A percentile compares a stretch with the other conserved stretches of the same genome.
phyloP scores from a whole-genome alignment of 495 filamentous ascomycete species.

The Aspergillus heteromorphus region DNA sequence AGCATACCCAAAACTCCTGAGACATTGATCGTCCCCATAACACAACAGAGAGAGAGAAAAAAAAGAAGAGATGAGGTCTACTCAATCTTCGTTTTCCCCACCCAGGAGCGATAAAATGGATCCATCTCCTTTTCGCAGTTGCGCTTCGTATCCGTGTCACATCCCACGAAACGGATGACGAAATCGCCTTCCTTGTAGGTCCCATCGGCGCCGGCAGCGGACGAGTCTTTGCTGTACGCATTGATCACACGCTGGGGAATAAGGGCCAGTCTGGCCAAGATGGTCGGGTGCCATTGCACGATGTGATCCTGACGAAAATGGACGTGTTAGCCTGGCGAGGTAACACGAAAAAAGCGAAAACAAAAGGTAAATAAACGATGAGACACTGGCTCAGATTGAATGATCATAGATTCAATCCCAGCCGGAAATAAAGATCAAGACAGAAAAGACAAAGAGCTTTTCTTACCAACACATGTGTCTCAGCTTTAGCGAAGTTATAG shows the following conservation, averaged over 20 bases:
- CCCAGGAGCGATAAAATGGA: slow-evolving; percentile 47
- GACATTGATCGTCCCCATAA: not conserved
- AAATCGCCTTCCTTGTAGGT: slow-evolving; percentile 75
- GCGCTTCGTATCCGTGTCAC: slow-evolving; percentile 48
- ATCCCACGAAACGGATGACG: slow-evolving; percentile 67
- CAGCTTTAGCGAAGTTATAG: slow-evolving; percentile 94
- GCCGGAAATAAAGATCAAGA: not conserved
- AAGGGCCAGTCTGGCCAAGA: slow-evolving; percentile 79
- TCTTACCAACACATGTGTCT: slow-evolving; percentile 83
- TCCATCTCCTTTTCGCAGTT: slow-evolving; percentile 69
- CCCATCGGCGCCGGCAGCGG: slow-evolving; percentile 39
- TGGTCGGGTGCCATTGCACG: slow-evolving; percentile 98
- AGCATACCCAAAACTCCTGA: not conserved
- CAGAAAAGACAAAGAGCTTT: not conserved
- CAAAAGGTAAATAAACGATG: not conserved
- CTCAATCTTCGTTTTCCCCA: slow-evolving; percentile 25
- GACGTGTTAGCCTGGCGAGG: not conserved
- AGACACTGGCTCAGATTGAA: not conserved
- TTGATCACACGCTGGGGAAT: slow-evolving; percentile 80
- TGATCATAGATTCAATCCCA: not conserved
- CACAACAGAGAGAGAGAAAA: not conserved
- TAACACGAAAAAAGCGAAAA: not conserved
- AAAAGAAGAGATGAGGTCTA: not conserved
- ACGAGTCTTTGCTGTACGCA: slow-evolving; percentile 57
- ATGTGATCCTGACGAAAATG: slow-evolving; percentile 66